Evolutionary conservation across 768 basidiomycete species (phyloP), one percentile per base, ranked within the genome.

Genomic region (Xerocomellus amylosporus): DNA sequence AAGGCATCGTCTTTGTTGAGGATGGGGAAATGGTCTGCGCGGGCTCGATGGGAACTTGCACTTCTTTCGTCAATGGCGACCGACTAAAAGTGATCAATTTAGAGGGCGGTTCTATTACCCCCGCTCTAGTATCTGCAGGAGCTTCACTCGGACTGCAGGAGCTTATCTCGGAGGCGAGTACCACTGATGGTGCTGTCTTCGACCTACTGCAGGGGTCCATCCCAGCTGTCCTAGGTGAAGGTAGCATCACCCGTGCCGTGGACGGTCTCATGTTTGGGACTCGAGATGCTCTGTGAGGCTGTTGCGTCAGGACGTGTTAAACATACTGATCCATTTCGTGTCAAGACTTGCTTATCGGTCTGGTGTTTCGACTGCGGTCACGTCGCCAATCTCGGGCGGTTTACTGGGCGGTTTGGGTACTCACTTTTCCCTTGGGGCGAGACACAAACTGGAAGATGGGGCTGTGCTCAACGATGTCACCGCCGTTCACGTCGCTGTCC

Each of bases 281-380:
- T 19, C 70, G 82, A 45, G 76, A 82, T 64, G 71, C 76, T 19
- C 53, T 82, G 82, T 80, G 43, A 58, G 81, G 8, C 41, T 43
- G 19, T 46, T 26, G 2, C 43, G 39, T 22, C 22, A 14, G 20
- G 7, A 3, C n/a, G 10, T 31, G 31, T 15, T 31, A 8, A n/a
- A 26, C 39, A 44, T 39, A 36, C 46, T 66, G 40, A 66, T 26
- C 9, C 28, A 33, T 20, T 26, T 30, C 34, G 4, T 42, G 46
- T 28, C 34, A 60, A 92, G 90, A 31, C 64, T 88, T 38, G 88
- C 91, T 0, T 88, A 90, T 63, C 82, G 82, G 19, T 71, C 77
- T 8, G 91, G 92, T 4, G 86, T 94, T 3, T 90, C 89, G 2
- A 79, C 77, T 1, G 87, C 79, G 2, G 75, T 93, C 14, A 76